Base-by-base conservation (phyloP, 1,139 yeast species). In the Hyphopichia khmerensis region DNA sequence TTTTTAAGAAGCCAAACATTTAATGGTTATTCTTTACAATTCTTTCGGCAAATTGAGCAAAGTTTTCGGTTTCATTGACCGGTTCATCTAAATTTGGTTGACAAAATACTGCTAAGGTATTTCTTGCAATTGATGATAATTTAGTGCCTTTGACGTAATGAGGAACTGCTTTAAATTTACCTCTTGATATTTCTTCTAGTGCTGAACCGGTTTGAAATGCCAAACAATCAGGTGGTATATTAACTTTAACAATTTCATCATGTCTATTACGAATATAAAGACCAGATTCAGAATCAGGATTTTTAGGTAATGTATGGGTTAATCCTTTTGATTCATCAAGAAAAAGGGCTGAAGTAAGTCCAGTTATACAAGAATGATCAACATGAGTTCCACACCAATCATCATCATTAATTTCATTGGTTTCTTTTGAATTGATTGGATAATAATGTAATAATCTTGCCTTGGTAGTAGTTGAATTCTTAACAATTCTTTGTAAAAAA, bases 191-290 rank as follows among this genome's bases (percentile, higher is more conserved):
- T 41, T 73, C 79, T 51, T 80, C 75, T 32, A 82, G 62, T 0
- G 85, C 80, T n/a, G 80, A 68, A 1, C 87, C 87, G 0, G 85
- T 79, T 54, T 82, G 87, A 55, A 82, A 81, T 0, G 85, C 86
- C 26, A 82, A 56, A 47, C 83, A 76, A 48, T 79, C 77, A 3
- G 55, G 50, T 0, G 87, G 86, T 35, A 82, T 80, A 32, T 63
- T 58, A n/a, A 81, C 82, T 47, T 78, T 75, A 19, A 76, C 76
- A 2, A 67, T 56, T 3, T 65, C 57, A 10, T 79, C 76, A 6
- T 59, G 58, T 33, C 87, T 65, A 52, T 75, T 70, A 27, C 70
- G 65, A 40, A 82, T 80, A 52, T 76, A 80, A 19, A 82, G 64
- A 0, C 87, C 87, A 0, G 82, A 64, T 1, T 56, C 58, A 0